Conservation (phyloP, 1,139 yeast genomes). For the Pichiaceae sp. region DNA sequence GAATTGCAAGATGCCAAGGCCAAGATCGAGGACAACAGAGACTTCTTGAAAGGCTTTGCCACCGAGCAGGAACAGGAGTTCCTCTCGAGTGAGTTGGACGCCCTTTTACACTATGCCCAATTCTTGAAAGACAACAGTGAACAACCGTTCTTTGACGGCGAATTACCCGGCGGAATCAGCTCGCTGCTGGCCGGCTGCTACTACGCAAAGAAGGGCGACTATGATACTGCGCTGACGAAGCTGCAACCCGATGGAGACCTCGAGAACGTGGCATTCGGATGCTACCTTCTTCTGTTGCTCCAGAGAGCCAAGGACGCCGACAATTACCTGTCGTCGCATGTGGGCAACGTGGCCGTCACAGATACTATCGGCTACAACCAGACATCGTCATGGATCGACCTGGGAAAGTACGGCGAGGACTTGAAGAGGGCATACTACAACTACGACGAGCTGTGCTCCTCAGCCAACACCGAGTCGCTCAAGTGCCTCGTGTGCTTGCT, state of each 20-base stretch:
- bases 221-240: constrained; percentile 1
- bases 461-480: constrained; percentile 18
- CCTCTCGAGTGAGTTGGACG: constrained; percentile 2
- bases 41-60: not conserved
- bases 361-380: constrained; percentile 22
- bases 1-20: constrained; percentile 4
- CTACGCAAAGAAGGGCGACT: constrained; percentile 3
- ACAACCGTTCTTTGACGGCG: not conserved
- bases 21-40: not conserved
- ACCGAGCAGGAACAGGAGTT: not conserved
- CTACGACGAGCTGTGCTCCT: constrained; percentile 22
- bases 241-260: constrained; percentile 3
- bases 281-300: constrained; percentile 3
- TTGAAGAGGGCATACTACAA: constrained; percentile 20
- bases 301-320: constrained; percentile 3
- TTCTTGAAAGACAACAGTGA: constrained; percentile 1
- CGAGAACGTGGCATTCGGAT: constrained; percentile 3
- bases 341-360: constrained; percentile 3
- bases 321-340: constrained; percentile 1
- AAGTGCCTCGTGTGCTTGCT: constrained; percentile 29
- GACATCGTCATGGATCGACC: constrained; percentile 20
- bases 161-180: constrained; percentile 1
- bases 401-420: constrained; percentile 10
- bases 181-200: constrained; percentile 3
- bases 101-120: constrained; percentile 1